These are phyloP conservation scores for Bolboschoenus planiculmis DNA, from an alignment of 176 grass and related monocot genomes.

Conservation along the genomic window DNA sequence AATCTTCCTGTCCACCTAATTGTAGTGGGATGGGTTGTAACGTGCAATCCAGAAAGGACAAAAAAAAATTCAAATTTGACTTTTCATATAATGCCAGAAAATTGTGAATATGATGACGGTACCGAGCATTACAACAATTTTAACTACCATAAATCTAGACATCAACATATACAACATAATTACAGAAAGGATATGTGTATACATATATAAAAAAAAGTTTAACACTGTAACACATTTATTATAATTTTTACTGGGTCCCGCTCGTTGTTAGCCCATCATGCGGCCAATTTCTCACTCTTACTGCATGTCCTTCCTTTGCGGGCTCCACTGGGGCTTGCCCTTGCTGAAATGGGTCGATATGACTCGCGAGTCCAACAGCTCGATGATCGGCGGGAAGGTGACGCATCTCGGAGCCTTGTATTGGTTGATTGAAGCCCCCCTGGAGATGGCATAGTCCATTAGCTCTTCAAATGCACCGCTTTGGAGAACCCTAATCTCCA, in stretches of 20 bases:
- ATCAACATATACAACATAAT: constrained; percentile 16
- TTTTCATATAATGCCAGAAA: not conserved
- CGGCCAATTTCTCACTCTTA: not conserved
- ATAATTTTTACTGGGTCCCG: constrained; percentile 4
- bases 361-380: constrained; percentile 77
- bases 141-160: constrained; percentile 2
- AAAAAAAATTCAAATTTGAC: not conserved
- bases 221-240: not conserved
- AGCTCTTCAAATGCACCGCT: constrained; percentile 87
- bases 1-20: not conserved
- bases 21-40: not conserved
- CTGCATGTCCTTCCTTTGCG: constrained; percentile 35
- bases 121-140: not conserved
- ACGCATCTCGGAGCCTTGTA: constrained; percentile 95
- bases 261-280: not conserved
- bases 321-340: constrained; percentile 54
- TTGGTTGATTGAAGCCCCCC: constrained; percentile 98
- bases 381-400: constrained; percentile 75
- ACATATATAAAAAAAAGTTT: not conserved
- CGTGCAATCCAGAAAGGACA: not conserved
- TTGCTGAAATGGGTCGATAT: constrained; percentile 73
- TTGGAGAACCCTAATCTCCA: constrained; percentile 70
- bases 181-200: not conserved
- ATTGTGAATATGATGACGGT: not conserved
- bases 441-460: constrained; percentile 91